phyloP scores from a whole-genome alignment of 768 basidiomycete species.

The Mrakia blollopis region DNA sequence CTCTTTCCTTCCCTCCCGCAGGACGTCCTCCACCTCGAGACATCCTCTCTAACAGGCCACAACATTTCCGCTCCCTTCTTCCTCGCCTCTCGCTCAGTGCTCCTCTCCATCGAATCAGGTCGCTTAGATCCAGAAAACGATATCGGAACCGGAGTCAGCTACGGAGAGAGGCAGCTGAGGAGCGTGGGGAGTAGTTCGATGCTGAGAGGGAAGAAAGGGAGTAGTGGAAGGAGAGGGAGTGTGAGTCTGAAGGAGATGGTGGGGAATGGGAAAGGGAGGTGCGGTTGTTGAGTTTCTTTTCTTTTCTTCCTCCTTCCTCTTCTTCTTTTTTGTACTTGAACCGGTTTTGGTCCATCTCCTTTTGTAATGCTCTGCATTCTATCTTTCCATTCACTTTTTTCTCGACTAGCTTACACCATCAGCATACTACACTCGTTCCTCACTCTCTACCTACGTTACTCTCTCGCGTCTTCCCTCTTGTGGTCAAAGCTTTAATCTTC shows the following conservation, averaged over 20 bases:
- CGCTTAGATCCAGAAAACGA: conserved; percentile 86
- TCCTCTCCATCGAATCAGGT: conserved; percentile 86
- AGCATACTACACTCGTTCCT: too few species aligned
- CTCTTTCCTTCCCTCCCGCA: neutral
- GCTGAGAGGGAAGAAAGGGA: conserved; percentile 49
- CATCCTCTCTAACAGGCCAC: conserved; percentile 84
- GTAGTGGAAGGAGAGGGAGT: conserved; percentile 14
- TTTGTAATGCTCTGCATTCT: too few species aligned
- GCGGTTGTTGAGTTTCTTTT: conserved; percentile 7
- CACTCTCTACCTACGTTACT: too few species aligned
- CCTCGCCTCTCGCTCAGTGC: conserved; percentile 75
- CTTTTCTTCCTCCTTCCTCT: neutral
- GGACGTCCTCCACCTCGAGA: conserved; percentile 92
- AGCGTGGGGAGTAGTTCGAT: conserved; percentile 87
- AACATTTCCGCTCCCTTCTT: conserved; percentile 86
- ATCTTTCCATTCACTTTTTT: too few species aligned
- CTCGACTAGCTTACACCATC: too few species aligned
- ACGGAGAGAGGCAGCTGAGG: conserved; percentile 86
- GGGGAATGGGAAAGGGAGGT: conserved; percentile 2
- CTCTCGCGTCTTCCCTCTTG: too few species aligned
- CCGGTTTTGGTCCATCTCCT: too few species aligned
- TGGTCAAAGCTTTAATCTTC: too few species aligned
- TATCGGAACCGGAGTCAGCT: conserved; percentile 83
- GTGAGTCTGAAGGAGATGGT: conserved; percentile 23
- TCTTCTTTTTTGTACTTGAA: too few species aligned